Percentiles rank a stretch among this genome's conserved stretches.
These are phyloP conservation scores for Jackrogersella multiformis DNA, from an alignment of 495 filamentous ascomycete genomes.

Conservation along the genomic window DNA sequence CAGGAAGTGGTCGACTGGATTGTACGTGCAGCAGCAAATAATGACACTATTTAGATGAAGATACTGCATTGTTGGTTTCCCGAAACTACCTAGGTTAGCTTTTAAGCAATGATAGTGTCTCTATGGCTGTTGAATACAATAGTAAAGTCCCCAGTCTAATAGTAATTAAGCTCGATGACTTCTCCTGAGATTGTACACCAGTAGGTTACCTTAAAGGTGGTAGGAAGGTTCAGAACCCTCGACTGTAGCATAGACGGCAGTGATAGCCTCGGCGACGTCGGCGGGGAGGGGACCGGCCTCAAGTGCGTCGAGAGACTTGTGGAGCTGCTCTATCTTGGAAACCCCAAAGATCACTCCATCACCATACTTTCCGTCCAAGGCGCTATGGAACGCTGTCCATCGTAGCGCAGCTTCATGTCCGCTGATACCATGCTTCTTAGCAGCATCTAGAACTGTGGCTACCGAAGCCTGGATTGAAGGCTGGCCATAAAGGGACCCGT, in stretches of 20 bases:
- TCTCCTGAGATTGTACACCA: neutral
- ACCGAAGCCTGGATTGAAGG: neutral
- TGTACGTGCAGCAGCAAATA: conserved; percentile 12
- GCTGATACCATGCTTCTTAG: neutral
- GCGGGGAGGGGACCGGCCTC: neutral
- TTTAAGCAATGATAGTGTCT: too few relatives aligned
- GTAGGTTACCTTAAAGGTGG: neutral
- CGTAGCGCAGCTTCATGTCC: neutral
- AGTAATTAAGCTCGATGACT: neutral
- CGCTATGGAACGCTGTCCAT: neutral
- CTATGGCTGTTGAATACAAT: too few relatives aligned
- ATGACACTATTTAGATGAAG: conserved; percentile 2
- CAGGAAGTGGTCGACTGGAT: conserved; percentile 39
- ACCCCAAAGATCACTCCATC: neutral
- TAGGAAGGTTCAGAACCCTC: neutral
- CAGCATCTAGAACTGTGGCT: neutral
- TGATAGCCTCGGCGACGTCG: neutral
- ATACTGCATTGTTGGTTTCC: too few relatives aligned
- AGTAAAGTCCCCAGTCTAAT: too few relatives aligned
- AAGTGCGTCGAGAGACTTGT: neutral
- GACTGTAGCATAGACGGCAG: neutral
- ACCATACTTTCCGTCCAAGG: neutral
- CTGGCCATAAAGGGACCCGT: neutral
- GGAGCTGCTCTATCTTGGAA: neutral
- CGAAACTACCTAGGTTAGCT: too few relatives aligned